Conservation (phyloP, 768 basidiomycete species). For the Suillus placidus region DNA sequence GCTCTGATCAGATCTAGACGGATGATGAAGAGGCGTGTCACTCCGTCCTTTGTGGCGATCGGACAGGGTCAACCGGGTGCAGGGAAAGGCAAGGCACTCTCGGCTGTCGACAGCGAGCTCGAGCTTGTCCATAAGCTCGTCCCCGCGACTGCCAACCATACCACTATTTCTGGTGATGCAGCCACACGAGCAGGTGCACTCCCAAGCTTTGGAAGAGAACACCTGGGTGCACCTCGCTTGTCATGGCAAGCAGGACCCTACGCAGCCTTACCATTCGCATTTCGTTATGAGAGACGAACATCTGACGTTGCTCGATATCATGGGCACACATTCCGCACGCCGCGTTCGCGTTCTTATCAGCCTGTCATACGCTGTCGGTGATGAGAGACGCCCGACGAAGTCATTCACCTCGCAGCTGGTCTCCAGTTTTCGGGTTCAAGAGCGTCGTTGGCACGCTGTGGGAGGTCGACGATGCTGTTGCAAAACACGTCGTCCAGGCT, state of each 20-base stretch:
- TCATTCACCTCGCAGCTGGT: too few species aligned
- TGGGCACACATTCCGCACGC: not conserved
- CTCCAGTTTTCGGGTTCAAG: too few species aligned
- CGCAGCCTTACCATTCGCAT: constrained; percentile 28
- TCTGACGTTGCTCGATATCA: not conserved
- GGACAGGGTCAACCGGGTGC: not conserved
- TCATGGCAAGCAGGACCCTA: constrained; percentile 26
- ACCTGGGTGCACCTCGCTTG: constrained; percentile 37
- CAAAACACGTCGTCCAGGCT: too few species aligned
- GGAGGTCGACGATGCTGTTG: too few species aligned
- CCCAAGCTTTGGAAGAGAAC: constrained; percentile 18
- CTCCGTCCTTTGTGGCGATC: too few species aligned
- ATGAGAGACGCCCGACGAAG: too few species aligned
- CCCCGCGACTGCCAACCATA: not conserved
- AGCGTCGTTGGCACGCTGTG: too few species aligned
- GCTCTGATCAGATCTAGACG: not conserved
- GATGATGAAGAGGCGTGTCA: not conserved
- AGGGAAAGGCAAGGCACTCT: not conserved
- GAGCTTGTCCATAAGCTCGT: not conserved
- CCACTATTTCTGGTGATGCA: constrained; percentile 14
- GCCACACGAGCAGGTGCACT: constrained; percentile 21
- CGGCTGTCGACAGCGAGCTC: not conserved
- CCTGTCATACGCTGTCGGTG: not conserved
- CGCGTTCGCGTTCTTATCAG: not conserved
- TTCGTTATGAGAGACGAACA: constrained; percentile 14